A percentile compares a stretch with the other conserved stretches of the same genome.
Conservation (phyloP, 306 rosid genomes). For the Gynostemma pentaphyllum region DNA sequence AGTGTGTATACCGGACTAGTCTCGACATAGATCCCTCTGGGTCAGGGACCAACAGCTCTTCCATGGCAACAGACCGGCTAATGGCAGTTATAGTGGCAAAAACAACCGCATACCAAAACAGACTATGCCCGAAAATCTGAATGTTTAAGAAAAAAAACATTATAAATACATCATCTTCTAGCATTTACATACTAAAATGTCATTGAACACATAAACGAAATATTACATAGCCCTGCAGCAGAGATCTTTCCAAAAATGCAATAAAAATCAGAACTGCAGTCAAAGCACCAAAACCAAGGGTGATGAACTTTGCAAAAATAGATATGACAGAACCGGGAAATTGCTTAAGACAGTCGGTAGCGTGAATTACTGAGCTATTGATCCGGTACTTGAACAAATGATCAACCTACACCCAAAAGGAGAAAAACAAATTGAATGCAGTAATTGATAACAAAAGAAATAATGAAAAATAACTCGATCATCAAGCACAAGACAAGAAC, state of each 20-base stretch:
- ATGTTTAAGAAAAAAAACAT: too few species aligned
- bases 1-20: conserved; percentile 87
- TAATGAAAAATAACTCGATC: too few species aligned
- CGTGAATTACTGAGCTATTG: conserved; percentile 64
- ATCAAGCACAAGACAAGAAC: too few species aligned
- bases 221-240: conserved; percentile 92
- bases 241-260: conserved; percentile 80
- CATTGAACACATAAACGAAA: conserved; percentile 3
- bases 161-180: too few species aligned
- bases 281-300: conserved; percentile 85
- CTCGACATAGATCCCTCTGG: conserved; percentile 71
- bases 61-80: conserved; percentile 51
- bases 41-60: conserved; percentile 69
- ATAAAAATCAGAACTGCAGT: conserved; percentile 84
- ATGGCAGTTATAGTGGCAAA: conserved; percentile 84
- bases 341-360: conserved; percentile 76
- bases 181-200: too few species aligned
- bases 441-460: too few species aligned
- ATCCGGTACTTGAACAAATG: conserved; percentile 91
- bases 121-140: conserved; percentile 86
- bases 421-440: too few species aligned
- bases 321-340: conserved; percentile 88
- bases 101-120: conserved; percentile 94
- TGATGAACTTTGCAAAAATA: conserved; percentile 73
- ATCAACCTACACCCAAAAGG: conserved; percentile 67